A percentile compares a stretch with the other conserved stretches of the same genome.
These are phyloP conservation scores for Albugo candida DNA, from an alignment of 352 stramenopile species.

Conservation along the genomic window DNA sequence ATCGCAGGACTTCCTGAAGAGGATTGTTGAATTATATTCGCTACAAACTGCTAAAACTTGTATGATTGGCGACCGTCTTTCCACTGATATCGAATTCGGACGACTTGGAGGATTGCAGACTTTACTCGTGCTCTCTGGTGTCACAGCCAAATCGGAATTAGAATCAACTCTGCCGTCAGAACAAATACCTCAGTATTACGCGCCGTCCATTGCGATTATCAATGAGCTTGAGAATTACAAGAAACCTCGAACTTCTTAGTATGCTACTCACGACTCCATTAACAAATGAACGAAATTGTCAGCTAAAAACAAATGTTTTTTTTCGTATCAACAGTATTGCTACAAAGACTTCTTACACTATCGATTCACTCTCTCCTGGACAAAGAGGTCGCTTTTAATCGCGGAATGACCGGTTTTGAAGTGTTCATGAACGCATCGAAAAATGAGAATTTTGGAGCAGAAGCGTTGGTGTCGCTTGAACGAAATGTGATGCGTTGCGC, in stretches of 20 bases:
- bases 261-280: too few relatives aligned
- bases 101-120: conserved; percentile 44
- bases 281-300: not conserved
- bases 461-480: too few relatives aligned
- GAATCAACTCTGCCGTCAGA: conserved; percentile 14
- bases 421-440: conserved; percentile 69
- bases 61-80: conserved; percentile 74
- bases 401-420: conserved; percentile 17
- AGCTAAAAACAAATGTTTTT: conserved; percentile 9
- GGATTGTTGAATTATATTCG: conserved; percentile 49
- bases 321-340: conserved; percentile 8
- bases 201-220: conserved; percentile 51
- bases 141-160: conserved; percentile 41
- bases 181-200: conserved; percentile 41
- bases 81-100: conserved; percentile 73
- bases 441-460: conserved; percentile 10
- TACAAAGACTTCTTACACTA: conserved; percentile 1
- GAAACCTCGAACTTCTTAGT: conserved; percentile 3
- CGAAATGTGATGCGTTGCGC: too few relatives aligned
- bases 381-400: conserved; percentile 20
- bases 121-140: conserved; percentile 51
- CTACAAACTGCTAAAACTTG: conserved; percentile 49
- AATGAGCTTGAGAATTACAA: conserved; percentile 33
- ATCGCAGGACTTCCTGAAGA: conserved; percentile 65
- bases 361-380: not conserved